Base-by-base conservation (phyloP, 148 eudicot species). In the Talinum fruticosum region DNA sequence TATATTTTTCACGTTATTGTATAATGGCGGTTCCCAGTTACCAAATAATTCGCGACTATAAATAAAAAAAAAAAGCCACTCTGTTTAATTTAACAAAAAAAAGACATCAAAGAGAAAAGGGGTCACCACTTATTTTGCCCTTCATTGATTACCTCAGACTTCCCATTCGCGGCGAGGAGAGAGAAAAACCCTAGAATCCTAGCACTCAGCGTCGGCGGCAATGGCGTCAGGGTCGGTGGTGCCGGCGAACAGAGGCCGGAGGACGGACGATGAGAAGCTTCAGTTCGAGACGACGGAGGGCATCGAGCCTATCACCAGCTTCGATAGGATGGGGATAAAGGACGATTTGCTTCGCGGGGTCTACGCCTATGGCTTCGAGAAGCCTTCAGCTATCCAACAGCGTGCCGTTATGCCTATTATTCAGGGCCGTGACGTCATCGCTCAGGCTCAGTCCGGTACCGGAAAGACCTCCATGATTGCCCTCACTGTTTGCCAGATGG, bases 401-500 rank as follows among this genome's bases (percentile, higher is more conserved):
- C 84, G 98, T 5, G 98, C 98, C 0, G 90, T 95, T 15, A 77
- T 82, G 29, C 98, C 98, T 1, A 92, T 92, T 10, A 91, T 92
- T 24, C 83, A 84, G 65, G 98, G 98, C 4, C 90, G 97, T 10
- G 98, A 95, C 23, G 98, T 95, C 36, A 95, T 95, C 10, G 97
- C 98, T 8, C 98, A 95, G 89, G 98, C 98, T 5, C 98, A 95
- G 72, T 89, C 93, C 37, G 98, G 98, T 78, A 95, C 98, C 24
- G 98, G 98, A 0, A 95, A 95, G 71, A 89, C 94, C 41, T 89
- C 98, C 70, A 95, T 95, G 98, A 95, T 95, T 70, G 91, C 96
- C 14, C 91, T 95, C 37, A 80, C 96, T 73, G 96, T 90, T 78
- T 95, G 98, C 85, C 98, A 95, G 85, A 86, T 87, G 57, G 96